Evolutionary conservation across 2,329 filamentous ascomycete genomes (phyloP), one percentile per base, ranked within the genome.

Genomic region (Ascochyta rabiei): DNA sequence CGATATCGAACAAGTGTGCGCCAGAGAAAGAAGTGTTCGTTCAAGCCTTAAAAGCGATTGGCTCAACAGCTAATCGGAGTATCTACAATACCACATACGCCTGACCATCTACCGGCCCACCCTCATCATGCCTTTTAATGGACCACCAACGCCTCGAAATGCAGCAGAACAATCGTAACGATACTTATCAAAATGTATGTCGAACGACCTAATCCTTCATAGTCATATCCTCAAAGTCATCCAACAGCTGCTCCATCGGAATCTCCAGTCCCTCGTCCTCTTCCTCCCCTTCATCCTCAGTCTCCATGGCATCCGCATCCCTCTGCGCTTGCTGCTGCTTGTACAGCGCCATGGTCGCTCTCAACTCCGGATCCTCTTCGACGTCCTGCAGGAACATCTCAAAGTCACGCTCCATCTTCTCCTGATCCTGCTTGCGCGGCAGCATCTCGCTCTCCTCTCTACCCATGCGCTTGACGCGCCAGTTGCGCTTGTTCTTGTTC

Each of bases 371-470:
- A 74, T 99, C 95, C 73, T 98, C 93, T 77, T 99, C 96, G 10
- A 99, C 91, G 75, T 99, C 95, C 40, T 89, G 88, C 81, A 99
- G 80, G 86, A 99, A 99, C 85, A 93, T 86, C 80, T 99, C 95
- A 78, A 96, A 99, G 77, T 99, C 95, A 62, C 88, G 85, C 72
- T 98, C 93, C 80, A 96, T 86, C 60, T 87, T 86, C 56, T 93
- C 90, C 72, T 93, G 89, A 72, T 98, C 93, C 56, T 91, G 82
- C 79, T 96, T 91, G 80, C 90, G 88, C 31, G 91, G 90, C 61
- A 93, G 79, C 75, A 96, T 83, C 62, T 97, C 93, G 63, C 89
- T 89, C 73, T 97, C 91, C 60, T 98, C 93, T 77, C 86, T 89
- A 62, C 84, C 84, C 90, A 99, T 93, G 70, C 95, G 91, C 85